phyloP scores from a whole-genome alignment of 345 rosid genomes.

The Melaleuca alternifolia region DNA sequence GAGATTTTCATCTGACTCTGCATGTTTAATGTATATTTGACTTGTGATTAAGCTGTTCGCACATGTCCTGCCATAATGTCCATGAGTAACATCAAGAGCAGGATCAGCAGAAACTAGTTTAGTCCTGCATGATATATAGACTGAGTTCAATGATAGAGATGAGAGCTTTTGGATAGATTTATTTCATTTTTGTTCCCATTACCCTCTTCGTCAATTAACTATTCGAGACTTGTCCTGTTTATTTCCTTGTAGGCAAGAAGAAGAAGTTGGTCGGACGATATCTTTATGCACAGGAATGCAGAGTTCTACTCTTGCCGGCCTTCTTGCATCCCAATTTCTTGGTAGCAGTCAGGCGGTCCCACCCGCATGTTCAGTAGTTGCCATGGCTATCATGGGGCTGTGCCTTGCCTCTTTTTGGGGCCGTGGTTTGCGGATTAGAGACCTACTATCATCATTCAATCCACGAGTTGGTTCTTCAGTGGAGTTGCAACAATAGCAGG shows the following conservation, averaged over 20 bases:
- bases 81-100: neutral
- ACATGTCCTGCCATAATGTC: neutral
- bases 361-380: conserved; percentile 90
- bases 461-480: conserved; percentile 24
- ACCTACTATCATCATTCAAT: conserved; percentile 27
- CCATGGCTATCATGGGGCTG: conserved; percentile 97
- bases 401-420: conserved; percentile 96
- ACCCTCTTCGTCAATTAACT: neutral
- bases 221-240: neutral
- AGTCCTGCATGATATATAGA: neutral
- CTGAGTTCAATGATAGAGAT: neutral
- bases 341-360: conserved; percentile 91
- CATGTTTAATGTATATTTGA: neutral
- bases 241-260: conserved; percentile 55
- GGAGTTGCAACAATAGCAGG: conserved; percentile 4
- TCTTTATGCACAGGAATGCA: conserved; percentile 97
- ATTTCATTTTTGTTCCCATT: neutral
- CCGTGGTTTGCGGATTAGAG: conserved; percentile 51
- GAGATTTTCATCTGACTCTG: neutral
- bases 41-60: neutral
- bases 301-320: conserved; percentile 91
- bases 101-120: neutral
- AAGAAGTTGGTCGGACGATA: conserved; percentile 78
- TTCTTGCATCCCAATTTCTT: conserved; percentile 77
- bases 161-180: neutral